Conservation (phyloP, 1,139 yeast genomes). For the Yamadazyma triangularis region DNA sequence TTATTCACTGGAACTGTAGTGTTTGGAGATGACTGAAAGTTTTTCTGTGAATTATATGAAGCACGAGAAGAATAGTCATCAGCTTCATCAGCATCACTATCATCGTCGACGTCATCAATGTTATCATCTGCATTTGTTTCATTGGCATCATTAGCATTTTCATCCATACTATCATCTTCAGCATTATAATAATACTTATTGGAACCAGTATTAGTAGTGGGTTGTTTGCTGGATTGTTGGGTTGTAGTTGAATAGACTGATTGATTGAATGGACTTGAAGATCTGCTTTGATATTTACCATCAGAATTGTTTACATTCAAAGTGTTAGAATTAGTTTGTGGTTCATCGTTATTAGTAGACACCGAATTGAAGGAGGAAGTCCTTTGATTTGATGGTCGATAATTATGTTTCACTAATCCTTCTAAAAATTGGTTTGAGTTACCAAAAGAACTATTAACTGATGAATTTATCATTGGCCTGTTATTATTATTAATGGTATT, state of each 20-base stretch:
- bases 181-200: constrained; percentile 7
- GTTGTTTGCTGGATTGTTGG: constrained; percentile 3
- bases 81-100: constrained; percentile 22
- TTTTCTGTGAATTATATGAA: constrained; percentile 11
- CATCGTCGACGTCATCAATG: constrained; percentile 28
- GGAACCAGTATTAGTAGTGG: constrained; percentile 7
- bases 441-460: constrained; percentile 5
- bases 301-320: background rate
- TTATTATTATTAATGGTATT: constrained; percentile 1
- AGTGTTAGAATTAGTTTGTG: background rate
- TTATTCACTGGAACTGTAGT: constrained; percentile 8
- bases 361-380: constrained; percentile 10
- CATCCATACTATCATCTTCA: constrained; percentile 4
- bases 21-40: constrained; percentile 8
- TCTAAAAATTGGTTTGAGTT: constrained; percentile 7
- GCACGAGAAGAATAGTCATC: constrained; percentile 33
- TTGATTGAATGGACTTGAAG: constrained; percentile 8
- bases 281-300: background rate
- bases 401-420: constrained; percentile 7
- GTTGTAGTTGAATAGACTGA: constrained; percentile 6
- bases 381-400: constrained; percentile 10
- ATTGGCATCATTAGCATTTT: constrained; percentile 8
- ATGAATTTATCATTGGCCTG: constrained; percentile 7
- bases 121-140: constrained; percentile 9
- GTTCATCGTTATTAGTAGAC: background rate